phyloP scores from a whole-genome alignment of 768 basidiomycete genomes.

The Rhodotorula kratochvilovae region DNA sequence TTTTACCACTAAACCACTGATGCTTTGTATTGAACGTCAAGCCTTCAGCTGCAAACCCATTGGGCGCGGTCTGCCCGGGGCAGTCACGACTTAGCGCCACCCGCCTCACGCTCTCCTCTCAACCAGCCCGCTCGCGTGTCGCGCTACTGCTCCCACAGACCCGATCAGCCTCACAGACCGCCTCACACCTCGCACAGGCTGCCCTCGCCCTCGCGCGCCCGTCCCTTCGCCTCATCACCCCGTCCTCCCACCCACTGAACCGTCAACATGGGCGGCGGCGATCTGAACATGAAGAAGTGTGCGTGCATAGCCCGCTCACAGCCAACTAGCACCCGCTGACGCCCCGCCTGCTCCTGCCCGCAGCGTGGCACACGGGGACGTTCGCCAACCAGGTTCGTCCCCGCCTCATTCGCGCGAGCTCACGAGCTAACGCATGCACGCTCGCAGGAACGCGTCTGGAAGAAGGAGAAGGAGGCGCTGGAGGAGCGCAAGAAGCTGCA shows the following conservation, averaged over 20 bases:
- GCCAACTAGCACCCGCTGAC: not conserved
- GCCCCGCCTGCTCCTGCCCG: not conserved
- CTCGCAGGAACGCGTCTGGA: constrained; percentile 96
- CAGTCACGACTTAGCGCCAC: no score
- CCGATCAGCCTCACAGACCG: no score
- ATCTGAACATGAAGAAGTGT: constrained; percentile 87
- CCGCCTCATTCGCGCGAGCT: constrained; percentile 51
- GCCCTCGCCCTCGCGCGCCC: not conserved
- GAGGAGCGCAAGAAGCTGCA: constrained; percentile 98
- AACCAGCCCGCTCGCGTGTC: no score
- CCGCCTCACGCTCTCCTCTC: no score
- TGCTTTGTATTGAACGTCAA: constrained; percentile 22
- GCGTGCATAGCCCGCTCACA: not conserved
- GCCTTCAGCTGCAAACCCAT: no score
- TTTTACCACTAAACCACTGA: constrained; percentile 25
- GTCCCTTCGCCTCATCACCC: not conserved
- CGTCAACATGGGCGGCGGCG: constrained; percentile 90
- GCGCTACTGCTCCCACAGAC: no score
- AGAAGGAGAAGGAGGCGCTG: constrained; percentile 93
- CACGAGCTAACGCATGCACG: constrained; percentile 53
- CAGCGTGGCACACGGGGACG: constrained; percentile 39
- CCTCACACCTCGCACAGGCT: no score
- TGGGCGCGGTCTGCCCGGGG: no score
- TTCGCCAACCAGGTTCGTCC: constrained; percentile 42
- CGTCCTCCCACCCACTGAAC: not conserved